Conservation (phyloP, 2,329 filamentous ascomycete genomes). For the Claviceps africana region DNA sequence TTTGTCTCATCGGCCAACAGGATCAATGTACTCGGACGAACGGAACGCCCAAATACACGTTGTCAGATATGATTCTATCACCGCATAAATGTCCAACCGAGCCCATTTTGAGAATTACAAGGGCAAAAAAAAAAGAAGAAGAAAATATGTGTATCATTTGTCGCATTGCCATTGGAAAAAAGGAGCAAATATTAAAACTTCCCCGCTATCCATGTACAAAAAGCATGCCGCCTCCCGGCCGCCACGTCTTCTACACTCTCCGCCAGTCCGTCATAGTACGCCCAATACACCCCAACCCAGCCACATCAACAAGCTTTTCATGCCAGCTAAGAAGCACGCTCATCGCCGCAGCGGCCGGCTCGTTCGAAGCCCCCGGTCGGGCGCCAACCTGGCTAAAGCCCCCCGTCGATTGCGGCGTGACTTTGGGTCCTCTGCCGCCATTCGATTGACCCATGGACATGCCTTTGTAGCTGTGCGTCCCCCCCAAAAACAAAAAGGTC, state of each 20-base stretch:
- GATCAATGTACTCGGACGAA: neutral
- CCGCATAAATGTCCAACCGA: neutral
- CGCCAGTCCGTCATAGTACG: conserved; percentile 94
- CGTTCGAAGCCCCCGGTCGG: conserved; percentile 38
- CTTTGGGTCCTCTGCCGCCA: conserved; percentile 12
- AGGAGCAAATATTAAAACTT: too few species aligned
- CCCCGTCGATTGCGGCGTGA: conserved; percentile 59
- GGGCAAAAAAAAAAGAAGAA: neutral
- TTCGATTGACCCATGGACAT: conserved; percentile 47
- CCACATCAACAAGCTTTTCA: conserved; percentile 92
- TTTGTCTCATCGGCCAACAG: neutral
- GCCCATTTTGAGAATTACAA: neutral
- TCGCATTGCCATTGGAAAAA: neutral
- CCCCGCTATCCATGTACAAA: neutral
- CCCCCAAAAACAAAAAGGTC: neutral
- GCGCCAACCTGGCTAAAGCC: conserved; percentile 71
- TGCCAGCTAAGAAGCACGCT: conserved; percentile 97
- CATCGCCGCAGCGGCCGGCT: conserved; percentile 77
- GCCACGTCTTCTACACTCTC: conserved; percentile 35
- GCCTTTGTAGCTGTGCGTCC: conserved; percentile 61
- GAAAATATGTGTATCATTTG: neutral
- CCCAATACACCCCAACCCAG: conserved; percentile 80
- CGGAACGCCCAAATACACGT: neutral
- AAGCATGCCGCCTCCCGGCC: neutral
- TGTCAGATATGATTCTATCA: neutral